phyloP scores from a whole-genome alignment of 2,329 filamentous ascomycete genomes.

The Xylariales sp. region DNA sequence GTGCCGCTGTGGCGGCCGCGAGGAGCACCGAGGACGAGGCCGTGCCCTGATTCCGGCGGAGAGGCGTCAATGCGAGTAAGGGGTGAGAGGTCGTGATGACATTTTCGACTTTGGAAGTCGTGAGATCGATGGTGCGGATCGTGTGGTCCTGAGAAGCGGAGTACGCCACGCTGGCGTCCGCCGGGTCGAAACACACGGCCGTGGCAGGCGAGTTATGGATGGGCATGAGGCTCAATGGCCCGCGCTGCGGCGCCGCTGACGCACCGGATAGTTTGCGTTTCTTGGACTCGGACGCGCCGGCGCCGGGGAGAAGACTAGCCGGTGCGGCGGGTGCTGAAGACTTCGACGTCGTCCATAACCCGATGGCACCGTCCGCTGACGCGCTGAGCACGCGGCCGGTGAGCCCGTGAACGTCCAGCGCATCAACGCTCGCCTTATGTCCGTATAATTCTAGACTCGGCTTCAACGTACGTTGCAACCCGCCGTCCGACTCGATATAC shows the following conservation, averaged over 20 bases:
- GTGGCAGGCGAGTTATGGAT: constrained; percentile 81
- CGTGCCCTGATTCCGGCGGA: constrained; percentile 68
- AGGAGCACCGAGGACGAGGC: constrained; percentile 56
- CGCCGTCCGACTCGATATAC: constrained; percentile 75
- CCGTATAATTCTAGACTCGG: constrained; percentile 85
- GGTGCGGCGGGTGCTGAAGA: constrained; percentile 80
- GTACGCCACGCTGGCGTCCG: constrained; percentile 89
- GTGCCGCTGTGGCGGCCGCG: constrained; percentile 82
- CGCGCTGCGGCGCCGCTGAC: constrained; percentile 74
- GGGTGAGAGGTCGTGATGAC: constrained; percentile 86
- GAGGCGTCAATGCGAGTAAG: constrained; percentile 80
- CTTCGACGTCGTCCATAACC: constrained; percentile 89
- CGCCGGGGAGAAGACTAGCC: constrained; percentile 73
- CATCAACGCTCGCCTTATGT: constrained; percentile 79
- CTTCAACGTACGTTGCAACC: constrained; percentile 71
- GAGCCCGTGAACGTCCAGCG: constrained; percentile 77
- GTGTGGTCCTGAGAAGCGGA: constrained; percentile 92
- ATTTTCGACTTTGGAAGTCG: constrained; percentile 81
- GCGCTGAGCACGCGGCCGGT: constrained; percentile 86
- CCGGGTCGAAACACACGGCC: constrained; percentile 84
- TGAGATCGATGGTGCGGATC: constrained; percentile 89
- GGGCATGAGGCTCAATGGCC: constrained; percentile 78
- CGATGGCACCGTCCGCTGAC: constrained; percentile 83
- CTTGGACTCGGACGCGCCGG: constrained; percentile 73
- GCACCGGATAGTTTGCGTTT: constrained; percentile 75